A percentile compares a stretch with the other conserved stretches of the same genome.
Evolutionary conservation across 2,329 filamentous ascomycete species (phyloP).

Genomic region (Trichoderma sp.): DNA sequence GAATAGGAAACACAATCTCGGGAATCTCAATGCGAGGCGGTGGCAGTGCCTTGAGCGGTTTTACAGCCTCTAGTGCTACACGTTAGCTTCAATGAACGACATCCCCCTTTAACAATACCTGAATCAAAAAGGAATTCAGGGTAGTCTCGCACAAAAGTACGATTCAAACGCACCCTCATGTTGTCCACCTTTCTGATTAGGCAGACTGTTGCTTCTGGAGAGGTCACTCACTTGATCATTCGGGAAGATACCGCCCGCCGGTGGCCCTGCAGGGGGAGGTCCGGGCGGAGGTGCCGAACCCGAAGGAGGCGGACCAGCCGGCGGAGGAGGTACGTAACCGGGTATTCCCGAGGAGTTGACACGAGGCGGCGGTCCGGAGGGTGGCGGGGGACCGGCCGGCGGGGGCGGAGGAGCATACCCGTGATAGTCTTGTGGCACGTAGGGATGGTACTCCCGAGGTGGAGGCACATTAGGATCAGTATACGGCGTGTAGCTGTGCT

Average conservation of each 20-base stretch:
- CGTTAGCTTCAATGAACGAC: background rate
- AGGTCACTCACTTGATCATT: conserved; percentile 46
- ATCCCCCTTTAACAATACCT: background rate
- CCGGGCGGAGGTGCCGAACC: conserved; percentile 31
- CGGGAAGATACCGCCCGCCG: conserved; percentile 32
- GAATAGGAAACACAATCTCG: background rate
- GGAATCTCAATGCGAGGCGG: conserved; percentile 14
- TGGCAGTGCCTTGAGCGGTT: conserved; percentile 1
- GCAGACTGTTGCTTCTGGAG: conserved; percentile 30
- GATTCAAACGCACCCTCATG: conserved; percentile 39
- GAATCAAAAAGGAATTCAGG: background rate
- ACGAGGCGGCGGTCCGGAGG: conserved; percentile 16
- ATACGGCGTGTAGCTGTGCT: conserved; percentile 28
- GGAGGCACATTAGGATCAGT: conserved; percentile 30
- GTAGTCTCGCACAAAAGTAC: conserved; percentile 26
- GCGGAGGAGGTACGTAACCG: conserved; percentile 23
- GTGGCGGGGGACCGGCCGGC: conserved; percentile 30
- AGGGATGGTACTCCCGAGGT: conserved; percentile 38
- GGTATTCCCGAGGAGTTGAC: background rate
- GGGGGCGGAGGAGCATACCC: conserved; percentile 42
- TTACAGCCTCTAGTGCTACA: conserved; percentile 31
- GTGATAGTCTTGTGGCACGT: conserved; percentile 43
- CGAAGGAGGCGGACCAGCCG: conserved; percentile 32
- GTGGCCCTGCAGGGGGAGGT: conserved; percentile 32
- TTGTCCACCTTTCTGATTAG: conserved; percentile 22